These are phyloP conservation scores for Platanthera guangdongensis DNA, from an alignment of 106 monocot species.

Conservation along the genomic window DNA sequence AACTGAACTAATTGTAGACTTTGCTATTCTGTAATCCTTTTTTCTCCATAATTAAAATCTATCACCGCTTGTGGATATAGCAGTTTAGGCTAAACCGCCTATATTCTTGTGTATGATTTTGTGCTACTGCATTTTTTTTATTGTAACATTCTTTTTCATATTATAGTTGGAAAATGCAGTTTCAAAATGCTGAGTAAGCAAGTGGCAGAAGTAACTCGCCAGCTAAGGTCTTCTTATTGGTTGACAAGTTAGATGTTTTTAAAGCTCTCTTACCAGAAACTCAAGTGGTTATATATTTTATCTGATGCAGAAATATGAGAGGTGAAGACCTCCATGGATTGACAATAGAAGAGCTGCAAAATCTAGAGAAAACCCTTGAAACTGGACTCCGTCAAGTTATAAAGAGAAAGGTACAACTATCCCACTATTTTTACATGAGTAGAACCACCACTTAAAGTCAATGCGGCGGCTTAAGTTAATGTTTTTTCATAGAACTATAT, in stretches of 20 bases:
- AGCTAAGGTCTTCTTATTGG: constrained; percentile 30
- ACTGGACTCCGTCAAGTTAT: constrained; percentile 32
- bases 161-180: constrained; percentile 34
- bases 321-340: constrained; percentile 66
- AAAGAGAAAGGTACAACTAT: constrained; percentile 36
- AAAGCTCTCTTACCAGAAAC: not conserved
- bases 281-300: not conserved
- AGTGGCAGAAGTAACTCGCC: constrained; percentile 34
- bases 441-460: too few species aligned
- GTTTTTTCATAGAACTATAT: too few species aligned
- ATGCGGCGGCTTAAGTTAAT: too few species aligned
- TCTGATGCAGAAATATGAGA: constrained; percentile 45
- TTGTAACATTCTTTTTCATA: not conserved
- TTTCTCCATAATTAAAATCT: too few species aligned
- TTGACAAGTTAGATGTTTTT: not conserved
- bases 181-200: constrained; percentile 34
- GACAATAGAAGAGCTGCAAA: constrained; percentile 41
- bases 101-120: too few species aligned
- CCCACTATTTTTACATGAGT: too few species aligned
- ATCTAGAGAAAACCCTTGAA: constrained; percentile 58
- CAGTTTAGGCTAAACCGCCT: too few species aligned
- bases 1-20: too few species aligned
- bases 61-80: too few species aligned
- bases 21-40: too few species aligned
- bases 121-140: too few species aligned